phyloP scores from a whole-genome alignment of 768 basidiomycete species.

The Rhodotorula graminis region DNA sequence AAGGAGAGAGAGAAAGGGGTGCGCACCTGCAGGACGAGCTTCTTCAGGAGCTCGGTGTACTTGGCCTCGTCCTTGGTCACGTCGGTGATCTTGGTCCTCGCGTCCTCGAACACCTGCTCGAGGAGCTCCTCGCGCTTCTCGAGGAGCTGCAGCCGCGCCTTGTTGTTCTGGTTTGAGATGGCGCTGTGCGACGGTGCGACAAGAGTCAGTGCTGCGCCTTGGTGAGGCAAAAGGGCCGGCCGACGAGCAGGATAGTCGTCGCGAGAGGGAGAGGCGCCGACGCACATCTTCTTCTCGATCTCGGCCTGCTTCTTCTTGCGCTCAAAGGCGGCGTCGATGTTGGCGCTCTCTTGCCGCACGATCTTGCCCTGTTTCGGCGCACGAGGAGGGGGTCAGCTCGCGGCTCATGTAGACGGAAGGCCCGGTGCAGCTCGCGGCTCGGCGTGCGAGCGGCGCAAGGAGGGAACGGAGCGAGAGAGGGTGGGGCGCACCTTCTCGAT shows the following conservation, averaged over 20 bases:
- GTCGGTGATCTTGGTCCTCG: constrained; percentile 60
- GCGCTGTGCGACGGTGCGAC: constrained; percentile 63
- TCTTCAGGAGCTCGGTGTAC: constrained; percentile 77
- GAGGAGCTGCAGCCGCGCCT: constrained; percentile 81
- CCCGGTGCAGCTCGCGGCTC: background rate
- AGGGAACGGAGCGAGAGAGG: too few relatives aligned
- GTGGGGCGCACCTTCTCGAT: constrained; percentile 74
- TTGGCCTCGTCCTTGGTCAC: constrained; percentile 63
- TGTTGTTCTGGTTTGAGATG: constrained; percentile 93
- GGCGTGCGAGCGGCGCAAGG: too few relatives aligned
- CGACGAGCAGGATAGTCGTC: background rate
- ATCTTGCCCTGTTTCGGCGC: constrained; percentile 74
- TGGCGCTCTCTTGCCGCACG: constrained; percentile 89
- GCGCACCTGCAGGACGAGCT: constrained; percentile 68
- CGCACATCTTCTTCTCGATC: constrained; percentile 92
- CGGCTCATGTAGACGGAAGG: background rate
- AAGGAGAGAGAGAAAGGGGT: background rate
- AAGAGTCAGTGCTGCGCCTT: too few relatives aligned
- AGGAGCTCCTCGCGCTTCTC: constrained; percentile 87
- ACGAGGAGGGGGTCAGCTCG: background rate
- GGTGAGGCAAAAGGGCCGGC: background rate
- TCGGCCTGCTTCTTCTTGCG: constrained; percentile 94
- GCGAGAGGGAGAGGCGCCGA: constrained; percentile 1
- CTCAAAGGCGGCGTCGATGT: constrained; percentile 89
- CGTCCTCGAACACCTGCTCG: constrained; percentile 75